A percentile compares a stretch with the other conserved stretches of the same genome.
Evolutionary conservation across 2,329 filamentous ascomycete species (phyloP).

Genomic region (Cladosporium velox): DNA sequence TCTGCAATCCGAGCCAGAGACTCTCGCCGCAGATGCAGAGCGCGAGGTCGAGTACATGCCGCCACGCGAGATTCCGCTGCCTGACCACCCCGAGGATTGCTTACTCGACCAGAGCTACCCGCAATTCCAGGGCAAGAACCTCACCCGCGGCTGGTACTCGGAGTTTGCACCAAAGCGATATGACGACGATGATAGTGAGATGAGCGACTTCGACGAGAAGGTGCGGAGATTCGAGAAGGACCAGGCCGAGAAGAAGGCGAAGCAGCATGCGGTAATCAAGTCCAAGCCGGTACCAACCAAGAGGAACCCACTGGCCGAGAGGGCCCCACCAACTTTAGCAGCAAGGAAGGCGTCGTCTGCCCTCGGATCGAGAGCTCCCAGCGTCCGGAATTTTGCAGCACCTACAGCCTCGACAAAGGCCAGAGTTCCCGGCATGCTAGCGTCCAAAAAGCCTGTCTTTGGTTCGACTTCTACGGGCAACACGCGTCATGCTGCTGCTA

Average conservation of each 20-base stretch:
- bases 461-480: slow-evolving; percentile 40
- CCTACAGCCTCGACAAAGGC: slow-evolving; percentile 45
- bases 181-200: slow-evolving; percentile 60
- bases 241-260: slow-evolving; percentile 30
- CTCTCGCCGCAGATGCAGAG: slow-evolving; percentile 54
- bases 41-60: slow-evolving; percentile 90
- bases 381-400: slow-evolving; percentile 42
- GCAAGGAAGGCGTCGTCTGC: slow-evolving; percentile 54
- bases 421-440: slow-evolving; percentile 40
- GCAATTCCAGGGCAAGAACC: slow-evolving; percentile 54
- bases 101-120: slow-evolving; percentile 32
- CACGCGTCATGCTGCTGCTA: slow-evolving; percentile 62
- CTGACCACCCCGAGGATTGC: slow-evolving; percentile 37
- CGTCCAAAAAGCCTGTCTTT: slow-evolving; percentile 28
- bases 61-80: slow-evolving; percentile 60
- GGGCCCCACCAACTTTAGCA: slow-evolving; percentile 53
- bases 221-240: slow-evolving; percentile 29
- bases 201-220: slow-evolving; percentile 67
- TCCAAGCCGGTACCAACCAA: slow-evolving; percentile 10
- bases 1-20: slow-evolving; percentile 56
- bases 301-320: slow-evolving; percentile 9
- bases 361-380: slow-evolving; percentile 40
- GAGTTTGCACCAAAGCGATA: slow-evolving; percentile 48
- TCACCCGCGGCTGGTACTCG: slow-evolving; percentile 53
- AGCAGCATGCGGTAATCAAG: slow-evolving; percentile 7